Evolutionary conservation across 805 yeast genomes (phyloP), one percentile per base, ranked within the genome.

Genomic region (Ogataea methanolica): DNA sequence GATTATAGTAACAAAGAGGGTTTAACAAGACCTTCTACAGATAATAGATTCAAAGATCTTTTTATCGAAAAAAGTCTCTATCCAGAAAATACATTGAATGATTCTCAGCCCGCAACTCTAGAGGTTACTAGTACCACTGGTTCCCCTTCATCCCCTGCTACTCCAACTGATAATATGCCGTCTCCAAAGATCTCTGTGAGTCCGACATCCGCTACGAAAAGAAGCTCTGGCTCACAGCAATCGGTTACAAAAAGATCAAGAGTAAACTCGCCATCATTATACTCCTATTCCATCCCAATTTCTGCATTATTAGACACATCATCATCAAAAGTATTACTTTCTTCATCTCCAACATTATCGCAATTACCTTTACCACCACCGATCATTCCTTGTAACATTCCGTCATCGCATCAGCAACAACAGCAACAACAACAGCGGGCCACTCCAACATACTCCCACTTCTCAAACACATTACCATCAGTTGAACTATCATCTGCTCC

Each of bases 11-110:
- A n/a, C 3, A 49, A 48, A 15, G 43, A 40, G 14, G 11, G 15
- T 3, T 58, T 75, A 35, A 44, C 52, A 37, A 66, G 73, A 26
- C 85, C 85, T 0, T 63, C 76, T 11, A 57, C 60, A n/a, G 83
- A 80, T 53, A 66, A 69, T 4, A 46, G 60, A 3, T 66, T 76
- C 45, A 56, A 60, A 40, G 53, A 59, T 31, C 29, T 62, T 9
- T 31, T 38, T 14, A 51, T 59, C 31, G 58, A 57, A 17, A 50
- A 31, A 17, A 33, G 36, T 1, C 45, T 58, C 7, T 63, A 62
- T 42, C 66, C 67, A n/a, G 49, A 43, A 16, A 37, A 23, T 22
- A 14, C 22, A 5, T 22, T 43, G 36, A 15, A n/a, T 16, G 40
- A 42, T 19, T 5, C 40, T 22, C 36, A 42, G 16, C 14, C 31